Evolutionary conservation across 495 filamentous ascomycete genomes (phyloP), one percentile per base, ranked within the genome.

Genomic region (Lophium mytilinum): DNA sequence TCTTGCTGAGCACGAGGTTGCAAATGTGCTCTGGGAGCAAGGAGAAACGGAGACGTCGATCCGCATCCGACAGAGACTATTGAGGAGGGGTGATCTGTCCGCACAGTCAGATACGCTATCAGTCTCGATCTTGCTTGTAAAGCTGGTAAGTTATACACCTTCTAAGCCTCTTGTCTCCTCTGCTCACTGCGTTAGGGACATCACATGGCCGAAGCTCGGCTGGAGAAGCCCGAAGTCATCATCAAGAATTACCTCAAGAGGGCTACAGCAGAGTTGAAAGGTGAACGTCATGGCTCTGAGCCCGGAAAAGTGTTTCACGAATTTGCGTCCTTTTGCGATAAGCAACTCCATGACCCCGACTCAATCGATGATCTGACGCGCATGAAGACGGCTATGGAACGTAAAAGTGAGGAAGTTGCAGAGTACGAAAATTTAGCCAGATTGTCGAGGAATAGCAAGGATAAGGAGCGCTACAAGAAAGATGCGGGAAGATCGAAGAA

Each of bases 251-350:
- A 95, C 59, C 77, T 99, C 7, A 79, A 83, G 33, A 84, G 86
- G 6, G 90, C 93, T 1, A 83, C 96, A 37, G 85, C 84, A 63
- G 86, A 91, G 61, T 72, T 99, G 33, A 83, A 78, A 65, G 83
- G 81, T n/a, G 79, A 78, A 50, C 78, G 68, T 1, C 79, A 85
- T 39, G 85, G 88, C 9, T 77, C 82, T 59, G 85, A 88, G 52
- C 88, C 91, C 7, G 90, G 92, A 6, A 79, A 87, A 63, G 94
- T 96, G 9, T 96, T 87, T 63, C 89, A 96, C 68, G 87, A 93
- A 59, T 97, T 96, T 69, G 93, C 93, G 52, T 81, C 82, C 52
- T 99, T 96, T 64, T 99, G 93, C 67, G 92, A 99, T 68, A 83
- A 86, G 60, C 93, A 97, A 66, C 75, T 97, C 11, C 83, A 94